phyloP scores from a whole-genome alignment of 305 asterid species.

The Rubia peregrina region DNA sequence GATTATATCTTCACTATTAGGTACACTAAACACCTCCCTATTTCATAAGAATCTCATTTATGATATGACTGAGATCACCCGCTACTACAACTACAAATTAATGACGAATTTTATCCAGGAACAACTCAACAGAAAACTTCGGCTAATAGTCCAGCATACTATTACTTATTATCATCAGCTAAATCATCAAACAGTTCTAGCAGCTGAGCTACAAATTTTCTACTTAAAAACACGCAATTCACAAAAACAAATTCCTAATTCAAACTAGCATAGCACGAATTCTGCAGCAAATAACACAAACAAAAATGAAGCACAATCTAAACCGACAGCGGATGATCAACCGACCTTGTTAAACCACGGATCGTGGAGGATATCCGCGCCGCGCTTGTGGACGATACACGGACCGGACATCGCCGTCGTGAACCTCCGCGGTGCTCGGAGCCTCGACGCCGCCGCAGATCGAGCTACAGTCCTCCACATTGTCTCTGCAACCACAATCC shows the following conservation, averaged over 20 bases:
- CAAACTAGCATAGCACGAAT: not conserved
- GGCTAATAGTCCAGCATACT: not conserved
- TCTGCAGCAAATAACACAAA: not conserved
- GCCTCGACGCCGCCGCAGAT: conserved; percentile 56
- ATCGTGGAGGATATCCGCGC: conserved; percentile 95
- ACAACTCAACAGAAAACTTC: not conserved
- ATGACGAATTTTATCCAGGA: not conserved
- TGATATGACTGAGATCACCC: not conserved
- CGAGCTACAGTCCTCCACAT: conserved; percentile 76
- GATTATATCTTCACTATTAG: conserved; percentile 9
- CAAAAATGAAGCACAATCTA: not conserved
- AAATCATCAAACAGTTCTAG: not conserved
- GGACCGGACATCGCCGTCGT: conserved; percentile 87
- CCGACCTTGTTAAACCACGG: conserved; percentile 97
- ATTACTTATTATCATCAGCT: not conserved
- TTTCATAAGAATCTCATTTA: not conserved
- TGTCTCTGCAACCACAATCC: conserved; percentile 2
- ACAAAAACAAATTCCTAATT: not conserved
- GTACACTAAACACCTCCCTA: not conserved
- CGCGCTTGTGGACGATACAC: conserved; percentile 91
- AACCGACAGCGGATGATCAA: not conserved
- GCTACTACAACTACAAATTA: not conserved
- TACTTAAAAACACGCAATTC: not conserved
- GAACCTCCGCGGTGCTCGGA: conserved; percentile 54
- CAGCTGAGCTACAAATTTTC: not conserved